Evolutionary conservation across 306 rosid genomes (phyloP).

Genomic region (Arachis stenosperma): DNA sequence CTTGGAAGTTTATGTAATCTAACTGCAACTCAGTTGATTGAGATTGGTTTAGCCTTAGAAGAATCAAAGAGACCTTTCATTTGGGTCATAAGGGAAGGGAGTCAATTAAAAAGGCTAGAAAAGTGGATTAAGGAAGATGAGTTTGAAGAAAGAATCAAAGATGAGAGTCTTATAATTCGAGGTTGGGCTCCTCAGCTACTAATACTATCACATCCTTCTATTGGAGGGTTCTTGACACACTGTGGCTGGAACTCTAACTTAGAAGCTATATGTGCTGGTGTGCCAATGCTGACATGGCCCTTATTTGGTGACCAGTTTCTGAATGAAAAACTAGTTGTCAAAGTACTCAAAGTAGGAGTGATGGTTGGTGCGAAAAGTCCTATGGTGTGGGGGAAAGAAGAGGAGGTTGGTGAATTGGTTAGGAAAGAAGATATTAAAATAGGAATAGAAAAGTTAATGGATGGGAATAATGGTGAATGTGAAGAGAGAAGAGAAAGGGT

Average conservation of each 20-base stretch:
- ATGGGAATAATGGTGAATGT: background rate
- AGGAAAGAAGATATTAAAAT: background rate
- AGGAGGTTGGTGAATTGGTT: background rate
- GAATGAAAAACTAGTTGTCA: constrained; percentile 3
- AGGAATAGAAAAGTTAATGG: background rate
- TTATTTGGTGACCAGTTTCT: constrained; percentile 18
- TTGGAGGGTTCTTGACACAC: constrained; percentile 22
- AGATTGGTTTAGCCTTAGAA: constrained; percentile 13
- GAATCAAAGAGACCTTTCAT: constrained; percentile 1
- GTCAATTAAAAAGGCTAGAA: constrained; percentile 23
- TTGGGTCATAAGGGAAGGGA: constrained; percentile 42
- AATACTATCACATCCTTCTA: constrained; percentile 47
- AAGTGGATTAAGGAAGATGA: constrained; percentile 32
- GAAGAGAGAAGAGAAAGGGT: constrained; percentile 7
- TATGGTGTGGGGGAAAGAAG: background rate
- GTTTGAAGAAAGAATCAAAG: constrained; percentile 11
- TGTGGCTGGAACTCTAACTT: constrained; percentile 53
- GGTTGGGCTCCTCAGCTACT: constrained; percentile 54
- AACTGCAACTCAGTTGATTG: background rate
- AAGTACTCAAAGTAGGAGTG: background rate
- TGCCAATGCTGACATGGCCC: constrained; percentile 47
- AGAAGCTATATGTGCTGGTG: constrained; percentile 41
- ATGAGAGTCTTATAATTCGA: constrained; percentile 28
- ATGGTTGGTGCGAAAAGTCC: background rate
- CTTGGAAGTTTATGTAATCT: constrained; percentile 6